phyloP scores from a whole-genome alignment of 208 protist genomes.

The Acanthamoeba culbertsoni region DNA sequence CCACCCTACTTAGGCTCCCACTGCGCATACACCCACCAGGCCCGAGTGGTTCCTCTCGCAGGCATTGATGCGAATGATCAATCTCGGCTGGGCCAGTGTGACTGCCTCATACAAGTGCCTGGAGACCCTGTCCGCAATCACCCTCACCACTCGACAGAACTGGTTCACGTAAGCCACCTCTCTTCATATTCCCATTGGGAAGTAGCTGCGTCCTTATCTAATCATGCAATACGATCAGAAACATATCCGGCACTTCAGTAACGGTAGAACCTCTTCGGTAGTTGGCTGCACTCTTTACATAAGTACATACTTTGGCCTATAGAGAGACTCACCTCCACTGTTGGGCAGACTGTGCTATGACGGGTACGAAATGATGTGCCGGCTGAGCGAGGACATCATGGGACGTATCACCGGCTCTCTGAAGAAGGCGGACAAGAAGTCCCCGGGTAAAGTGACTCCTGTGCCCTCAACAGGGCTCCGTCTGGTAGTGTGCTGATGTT shows the following conservation, averaged over 20 bases:
- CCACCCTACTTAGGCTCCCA: background rate
- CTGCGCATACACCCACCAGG: background rate
- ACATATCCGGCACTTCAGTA: background rate
- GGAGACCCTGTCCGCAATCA: background rate
- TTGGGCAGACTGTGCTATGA: background rate
- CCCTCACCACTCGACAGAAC: conserved; percentile 4
- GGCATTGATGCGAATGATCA: conserved; percentile 5
- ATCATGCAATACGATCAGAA: background rate
- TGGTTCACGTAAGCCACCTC: background rate
- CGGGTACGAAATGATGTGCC: background rate
- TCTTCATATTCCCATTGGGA: background rate
- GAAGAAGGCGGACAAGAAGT: conserved; percentile 28
- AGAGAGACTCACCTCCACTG: background rate
- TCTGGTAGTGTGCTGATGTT: too few species aligned
- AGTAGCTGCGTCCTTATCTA: background rate
- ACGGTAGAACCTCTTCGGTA: background rate
- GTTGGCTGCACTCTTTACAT: background rate
- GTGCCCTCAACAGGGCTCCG: too few species aligned
- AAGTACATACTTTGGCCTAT: background rate
- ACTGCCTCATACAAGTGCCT: conserved; percentile 2
- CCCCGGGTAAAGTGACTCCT: background rate
- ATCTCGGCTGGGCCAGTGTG: background rate
- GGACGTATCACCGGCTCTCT: background rate
- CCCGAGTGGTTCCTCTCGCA: conserved; percentile 24
- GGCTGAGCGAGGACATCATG: conserved; percentile 10